Conservation (phyloP, 2,329 filamentous ascomycete species). For the Alternaria ventricosa region DNA sequence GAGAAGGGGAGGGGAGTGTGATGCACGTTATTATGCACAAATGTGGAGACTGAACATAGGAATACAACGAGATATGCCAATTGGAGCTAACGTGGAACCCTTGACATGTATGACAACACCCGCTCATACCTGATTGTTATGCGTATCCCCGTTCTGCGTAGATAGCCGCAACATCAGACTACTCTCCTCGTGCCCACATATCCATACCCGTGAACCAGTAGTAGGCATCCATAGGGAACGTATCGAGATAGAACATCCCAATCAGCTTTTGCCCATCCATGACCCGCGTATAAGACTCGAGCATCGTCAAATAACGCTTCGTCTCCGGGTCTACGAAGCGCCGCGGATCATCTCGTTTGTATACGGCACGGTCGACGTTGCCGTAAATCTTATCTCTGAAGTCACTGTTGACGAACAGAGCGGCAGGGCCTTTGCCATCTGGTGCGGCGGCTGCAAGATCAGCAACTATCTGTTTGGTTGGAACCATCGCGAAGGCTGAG, state of each 20-base stretch:
- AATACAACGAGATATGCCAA: neutral
- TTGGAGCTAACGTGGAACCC: no score
- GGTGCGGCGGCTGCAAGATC: neutral
- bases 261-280: no score
- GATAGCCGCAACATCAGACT: no score
- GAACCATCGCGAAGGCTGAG: no score
- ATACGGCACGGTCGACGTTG: no score
- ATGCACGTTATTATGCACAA: neutral
- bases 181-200: no score
- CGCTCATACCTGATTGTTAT: neutral
- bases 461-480: neutral
- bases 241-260: no score
- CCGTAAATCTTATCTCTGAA: neutral
- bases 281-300: neutral
- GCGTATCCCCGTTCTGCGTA: no score
- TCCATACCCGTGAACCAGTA: neutral
- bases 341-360: neutral
- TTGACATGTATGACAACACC: accelerated
- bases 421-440: neutral
- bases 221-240: no score
- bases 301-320: neutral
- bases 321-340: neutral
- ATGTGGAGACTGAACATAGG: neutral
- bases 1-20: neutral
- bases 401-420: neutral